Conservation (phyloP, 148 eudicot species). For the Rheum nobile region DNA sequence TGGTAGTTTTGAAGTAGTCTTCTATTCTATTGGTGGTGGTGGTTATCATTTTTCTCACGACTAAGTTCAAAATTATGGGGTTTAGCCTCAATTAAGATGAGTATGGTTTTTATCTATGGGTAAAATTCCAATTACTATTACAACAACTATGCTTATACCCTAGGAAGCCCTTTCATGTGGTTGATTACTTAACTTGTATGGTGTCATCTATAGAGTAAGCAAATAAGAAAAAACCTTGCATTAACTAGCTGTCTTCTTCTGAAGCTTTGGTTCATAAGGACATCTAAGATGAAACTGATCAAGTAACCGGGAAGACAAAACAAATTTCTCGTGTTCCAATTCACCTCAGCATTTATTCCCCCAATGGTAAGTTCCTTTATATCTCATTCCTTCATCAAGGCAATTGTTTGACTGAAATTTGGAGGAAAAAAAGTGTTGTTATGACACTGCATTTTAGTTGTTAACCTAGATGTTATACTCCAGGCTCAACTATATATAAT, state of each 20-base stretch:
- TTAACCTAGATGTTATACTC: no score
- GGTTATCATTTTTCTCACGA: no score
- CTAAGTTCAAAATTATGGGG: not conserved
- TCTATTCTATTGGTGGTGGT: not conserved
- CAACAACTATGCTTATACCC: not conserved
- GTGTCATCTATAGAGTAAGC: no score
- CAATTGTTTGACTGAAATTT: not conserved
- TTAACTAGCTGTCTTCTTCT: conserved; percentile 3
- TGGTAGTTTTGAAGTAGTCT: no score
- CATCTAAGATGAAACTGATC: conserved; percentile 59
- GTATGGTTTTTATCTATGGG: not conserved
- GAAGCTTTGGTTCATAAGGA: conserved; percentile 51
- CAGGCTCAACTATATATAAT: no score
- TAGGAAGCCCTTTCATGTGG: not conserved
- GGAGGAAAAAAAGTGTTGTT: not conserved
- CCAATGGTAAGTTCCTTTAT: conserved; percentile 28
- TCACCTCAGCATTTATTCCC: conserved; percentile 52
- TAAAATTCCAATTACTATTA: not conserved
- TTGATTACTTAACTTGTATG: not conserved
- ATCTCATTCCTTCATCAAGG: not conserved
- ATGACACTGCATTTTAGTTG: not conserved
- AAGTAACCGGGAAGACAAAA: conserved; percentile 40
- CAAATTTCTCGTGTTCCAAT: conserved; percentile 47
- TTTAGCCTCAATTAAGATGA: not conserved
- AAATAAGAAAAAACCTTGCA: not conserved